phyloP scores from a whole-genome alignment of 139 green algal genomes.

The Klebsormidium nitens region DNA sequence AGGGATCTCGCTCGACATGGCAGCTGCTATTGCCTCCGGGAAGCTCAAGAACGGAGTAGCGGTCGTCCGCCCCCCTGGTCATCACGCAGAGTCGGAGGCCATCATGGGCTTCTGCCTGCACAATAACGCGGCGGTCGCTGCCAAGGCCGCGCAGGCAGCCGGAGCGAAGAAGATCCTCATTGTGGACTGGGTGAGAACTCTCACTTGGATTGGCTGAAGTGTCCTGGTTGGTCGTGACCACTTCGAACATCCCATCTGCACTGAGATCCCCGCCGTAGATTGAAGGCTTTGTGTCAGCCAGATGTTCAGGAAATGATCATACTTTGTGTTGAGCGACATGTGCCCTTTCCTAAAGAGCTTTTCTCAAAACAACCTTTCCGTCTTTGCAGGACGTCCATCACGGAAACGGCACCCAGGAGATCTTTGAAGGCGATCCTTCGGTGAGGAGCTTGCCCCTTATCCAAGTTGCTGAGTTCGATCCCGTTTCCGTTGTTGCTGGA shows the following conservation, averaged over 20 bases:
- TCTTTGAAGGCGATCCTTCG: slow-evolving; percentile 53
- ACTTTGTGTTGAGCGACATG: too few species aligned
- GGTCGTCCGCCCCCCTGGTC: slow-evolving; percentile 56
- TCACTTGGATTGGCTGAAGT: too few species aligned
- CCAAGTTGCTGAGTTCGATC: too few species aligned
- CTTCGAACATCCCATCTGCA: too few species aligned
- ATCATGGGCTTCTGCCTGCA: slow-evolving; percentile 70
- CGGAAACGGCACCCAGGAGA: slow-evolving; percentile 70
- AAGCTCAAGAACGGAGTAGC: slow-evolving; percentile 10
- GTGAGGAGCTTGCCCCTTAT: slow-evolving; percentile 13
- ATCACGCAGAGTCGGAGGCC: slow-evolving; percentile 54
- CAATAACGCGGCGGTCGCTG: slow-evolving; percentile 58
- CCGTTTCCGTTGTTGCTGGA: too few species aligned
- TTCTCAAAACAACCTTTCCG: too few species aligned
- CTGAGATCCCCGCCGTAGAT: too few species aligned
- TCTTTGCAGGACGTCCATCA: slow-evolving; percentile 62
- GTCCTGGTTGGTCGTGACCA: too few species aligned
- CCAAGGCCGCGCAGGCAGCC: slow-evolving; percentile 20
- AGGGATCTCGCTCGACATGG: slow-evolving; percentile 11
- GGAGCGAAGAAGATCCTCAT: slow-evolving; percentile 58
- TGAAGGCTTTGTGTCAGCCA: too few species aligned
- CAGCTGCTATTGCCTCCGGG: slow-evolving; percentile 1
- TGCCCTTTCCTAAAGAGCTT: too few species aligned
- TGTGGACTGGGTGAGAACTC: slow-evolving; percentile 60
- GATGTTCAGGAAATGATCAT: too few species aligned